A percentile compares a stretch with the other conserved stretches of the same genome.
phyloP scores from a whole-genome alignment of 2,329 filamentous ascomycete species.

The Calonectria honghensis region DNA sequence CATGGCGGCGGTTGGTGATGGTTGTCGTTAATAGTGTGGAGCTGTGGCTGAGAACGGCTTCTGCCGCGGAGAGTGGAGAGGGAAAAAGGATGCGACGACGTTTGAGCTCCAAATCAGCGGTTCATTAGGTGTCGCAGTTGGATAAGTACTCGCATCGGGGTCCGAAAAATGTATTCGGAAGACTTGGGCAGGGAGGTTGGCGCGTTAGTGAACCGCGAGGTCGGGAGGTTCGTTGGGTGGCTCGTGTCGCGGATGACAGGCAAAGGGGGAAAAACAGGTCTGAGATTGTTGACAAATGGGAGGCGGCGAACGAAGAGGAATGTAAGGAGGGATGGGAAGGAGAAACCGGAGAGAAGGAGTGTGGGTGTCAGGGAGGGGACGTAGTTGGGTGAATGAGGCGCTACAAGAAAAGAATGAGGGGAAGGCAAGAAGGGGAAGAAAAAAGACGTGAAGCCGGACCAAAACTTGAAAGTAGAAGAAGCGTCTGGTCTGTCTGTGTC shows the following conservation, averaged over 20 bases:
- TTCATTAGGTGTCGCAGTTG: slow-evolving; percentile 30
- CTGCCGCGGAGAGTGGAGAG: slow-evolving; percentile 30
- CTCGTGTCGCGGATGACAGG: slow-evolving; percentile 52
- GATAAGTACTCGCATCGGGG: slow-evolving; percentile 19
- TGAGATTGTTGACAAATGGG: slow-evolving; percentile 37
- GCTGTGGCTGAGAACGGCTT: slow-evolving; percentile 41
- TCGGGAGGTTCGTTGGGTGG: slow-evolving; percentile 53
- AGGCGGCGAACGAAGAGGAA: slow-evolving; percentile 27
- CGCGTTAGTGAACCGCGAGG: slow-evolving; percentile 45
- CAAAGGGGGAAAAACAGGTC: slow-evolving; percentile 47
- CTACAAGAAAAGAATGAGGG: slow-evolving; percentile 48
- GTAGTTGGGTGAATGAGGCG: slow-evolving; percentile 16
- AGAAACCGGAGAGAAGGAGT: slow-evolving; percentile 41
- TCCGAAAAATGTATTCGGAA: slow-evolving; percentile 14
- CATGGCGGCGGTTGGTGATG: slow-evolving; percentile 57
- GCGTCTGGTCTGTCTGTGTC: too few species aligned
- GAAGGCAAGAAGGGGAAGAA: slow-evolving; percentile 18
- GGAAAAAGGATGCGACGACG: slow-evolving; percentile 39
- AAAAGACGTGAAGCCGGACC: slow-evolving; percentile 25
- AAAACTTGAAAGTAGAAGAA: slow-evolving; percentile 36
- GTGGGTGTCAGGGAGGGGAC: slow-evolving; percentile 30
- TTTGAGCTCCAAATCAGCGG: slow-evolving; percentile 29
- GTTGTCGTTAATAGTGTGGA: slow-evolving; percentile 43
- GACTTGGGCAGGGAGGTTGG: slow-evolving; percentile 27
- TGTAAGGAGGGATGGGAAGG: slow-evolving; percentile 31